Percentiles rank a stretch among this genome's conserved stretches.
Evolutionary conservation across 441 rosid species (phyloP).

Genomic region (Pelargonium myrrhifolium): DNA sequence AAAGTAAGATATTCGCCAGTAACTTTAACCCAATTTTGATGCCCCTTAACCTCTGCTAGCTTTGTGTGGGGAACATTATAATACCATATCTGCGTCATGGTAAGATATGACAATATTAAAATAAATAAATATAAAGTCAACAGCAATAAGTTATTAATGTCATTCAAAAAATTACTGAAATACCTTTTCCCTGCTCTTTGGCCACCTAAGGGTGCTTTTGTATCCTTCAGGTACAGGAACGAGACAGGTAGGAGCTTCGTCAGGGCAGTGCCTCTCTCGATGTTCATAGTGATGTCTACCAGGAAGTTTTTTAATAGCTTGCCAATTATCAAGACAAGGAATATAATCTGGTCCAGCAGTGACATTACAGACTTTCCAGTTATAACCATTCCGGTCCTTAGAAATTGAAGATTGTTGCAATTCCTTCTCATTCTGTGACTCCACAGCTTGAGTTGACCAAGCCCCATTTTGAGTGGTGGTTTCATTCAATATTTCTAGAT

Average conservation of each 20-base stretch:
- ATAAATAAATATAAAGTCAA: neutral
- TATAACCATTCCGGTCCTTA: slow-evolving; percentile 31
- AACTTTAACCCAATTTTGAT: slow-evolving; percentile 90
- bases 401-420: slow-evolving; percentile 37
- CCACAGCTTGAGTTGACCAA: slow-evolving; percentile 71
- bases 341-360: slow-evolving; percentile 82
- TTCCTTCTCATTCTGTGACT: slow-evolving; percentile 75
- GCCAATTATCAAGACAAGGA: slow-evolving; percentile 88
- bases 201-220: slow-evolving; percentile 64
- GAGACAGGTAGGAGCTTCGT: slow-evolving; percentile 65
- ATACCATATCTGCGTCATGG: slow-evolving; percentile 70
- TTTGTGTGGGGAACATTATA: slow-evolving; percentile 72
- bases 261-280: slow-evolving; percentile 93
- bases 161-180: neutral
- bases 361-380: slow-evolving; percentile 70
- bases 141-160: neutral
- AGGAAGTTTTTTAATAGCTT: slow-evolving; percentile 45
- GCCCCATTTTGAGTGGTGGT: slow-evolving; percentile 66
- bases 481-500: slow-evolving; percentile 66
- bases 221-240: slow-evolving; percentile 63
- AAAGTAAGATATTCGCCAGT: slow-evolving; percentile 86
- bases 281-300: slow-evolving; percentile 68
- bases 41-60: slow-evolving; percentile 84
- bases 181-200: slow-evolving; percentile 84
- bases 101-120: slow-evolving; percentile 10